Conservation (phyloP, 1,284 basidiomycete species). For the Cutaneotrichosporon spelunceum region DNA sequence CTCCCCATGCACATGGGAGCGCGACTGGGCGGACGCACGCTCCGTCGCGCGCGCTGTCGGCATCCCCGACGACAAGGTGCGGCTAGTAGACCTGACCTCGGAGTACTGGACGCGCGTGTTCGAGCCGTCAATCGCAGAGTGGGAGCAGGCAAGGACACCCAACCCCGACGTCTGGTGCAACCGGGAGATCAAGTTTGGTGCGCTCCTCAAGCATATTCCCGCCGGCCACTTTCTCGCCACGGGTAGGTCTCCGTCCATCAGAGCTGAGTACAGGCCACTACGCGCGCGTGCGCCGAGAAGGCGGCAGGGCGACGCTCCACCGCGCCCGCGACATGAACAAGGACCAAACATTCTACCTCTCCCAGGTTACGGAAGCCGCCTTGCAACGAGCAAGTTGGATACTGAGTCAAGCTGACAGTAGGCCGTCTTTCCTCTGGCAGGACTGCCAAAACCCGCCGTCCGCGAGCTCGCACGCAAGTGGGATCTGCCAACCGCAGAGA, state of each 20-base stretch:
- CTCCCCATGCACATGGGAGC: slow-evolving; percentile 90
- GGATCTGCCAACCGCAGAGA: slow-evolving; percentile 69
- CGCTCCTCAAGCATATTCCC: slow-evolving; percentile 64
- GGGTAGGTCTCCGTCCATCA: slow-evolving; percentile 52
- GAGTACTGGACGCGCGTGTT: slow-evolving; percentile 90
- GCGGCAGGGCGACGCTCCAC: slow-evolving; percentile 59
- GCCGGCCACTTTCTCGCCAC: slow-evolving; percentile 69
- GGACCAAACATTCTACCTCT: slow-evolving; percentile 93
- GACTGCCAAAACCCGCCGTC: slow-evolving; percentile 66
- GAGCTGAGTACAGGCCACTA: slow-evolving; percentile 68
- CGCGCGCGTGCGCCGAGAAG: slow-evolving; percentile 62
- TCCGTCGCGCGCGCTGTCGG: slow-evolving; percentile 66
- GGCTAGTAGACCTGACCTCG: slow-evolving; percentile 68
- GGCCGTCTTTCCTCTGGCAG: slow-evolving; percentile 74
- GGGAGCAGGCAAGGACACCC: slow-evolving; percentile 76
- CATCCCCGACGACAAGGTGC: slow-evolving; percentile 61
- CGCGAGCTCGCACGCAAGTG: slow-evolving; percentile 69
- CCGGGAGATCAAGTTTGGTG: slow-evolving; percentile 89
- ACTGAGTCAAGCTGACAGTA: slow-evolving; percentile 37
- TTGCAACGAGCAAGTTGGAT: slow-evolving; percentile 52
- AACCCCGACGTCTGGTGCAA: slow-evolving; percentile 97
- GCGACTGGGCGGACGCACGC: slow-evolving; percentile 88
- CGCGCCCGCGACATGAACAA: slow-evolving; percentile 67
- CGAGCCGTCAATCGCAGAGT: slow-evolving; percentile 70
- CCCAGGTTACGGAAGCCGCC: slow-evolving; percentile 65